Percentiles rank a stretch among this genome's conserved stretches.
Evolutionary conservation across 2,329 filamentous ascomycete genomes (phyloP).

Genomic region (Juglanconis juglandina): DNA sequence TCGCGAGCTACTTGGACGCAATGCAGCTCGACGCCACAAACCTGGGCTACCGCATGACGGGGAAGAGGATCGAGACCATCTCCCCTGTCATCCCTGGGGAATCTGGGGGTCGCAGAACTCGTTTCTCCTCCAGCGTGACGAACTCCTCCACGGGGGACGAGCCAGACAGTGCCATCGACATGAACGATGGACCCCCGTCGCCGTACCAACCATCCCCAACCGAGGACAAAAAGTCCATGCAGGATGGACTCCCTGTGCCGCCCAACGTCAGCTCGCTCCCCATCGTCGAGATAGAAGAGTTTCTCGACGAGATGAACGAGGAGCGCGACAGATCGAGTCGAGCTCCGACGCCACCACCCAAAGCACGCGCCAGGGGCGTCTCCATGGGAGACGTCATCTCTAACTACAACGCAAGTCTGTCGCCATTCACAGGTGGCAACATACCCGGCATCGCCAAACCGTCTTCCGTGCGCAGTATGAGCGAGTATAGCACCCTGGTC

Average conservation of each 20-base stretch:
- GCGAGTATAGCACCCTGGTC: slow-evolving; percentile 8
- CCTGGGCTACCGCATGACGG: slow-evolving; percentile 9
- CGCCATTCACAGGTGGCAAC: background rate
- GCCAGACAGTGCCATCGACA: slow-evolving; percentile 40
- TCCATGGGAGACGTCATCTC: background rate
- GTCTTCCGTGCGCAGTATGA: slow-evolving; percentile 11
- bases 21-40: slow-evolving; percentile 58
- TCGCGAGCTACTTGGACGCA: slow-evolving; percentile 67
- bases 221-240: slow-evolving; percentile 4
- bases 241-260: slow-evolving; percentile 4
- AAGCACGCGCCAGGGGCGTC: slow-evolving; percentile 20
- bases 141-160: slow-evolving; percentile 29
- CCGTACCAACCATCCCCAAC: slow-evolving; percentile 17
- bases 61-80: slow-evolving; percentile 14
- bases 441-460: slow-evolving; percentile 1
- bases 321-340: slow-evolving; percentile 19
- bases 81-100: background rate
- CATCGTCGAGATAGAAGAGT: slow-evolving; percentile 29
- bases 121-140: slow-evolving; percentile 4
- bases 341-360: slow-evolving; percentile 27
- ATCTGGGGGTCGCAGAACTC: slow-evolving; percentile 6
- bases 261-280: slow-evolving; percentile 23
- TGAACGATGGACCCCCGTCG: slow-evolving; percentile 28
- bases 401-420: background rate
- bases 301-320: slow-evolving; percentile 24